A percentile compares a stretch with the other conserved stretches of the same genome.
phyloP scores from a whole-genome alignment of 1,284 basidiomycete genomes.

The Cystobasidium slooffiae region DNA sequence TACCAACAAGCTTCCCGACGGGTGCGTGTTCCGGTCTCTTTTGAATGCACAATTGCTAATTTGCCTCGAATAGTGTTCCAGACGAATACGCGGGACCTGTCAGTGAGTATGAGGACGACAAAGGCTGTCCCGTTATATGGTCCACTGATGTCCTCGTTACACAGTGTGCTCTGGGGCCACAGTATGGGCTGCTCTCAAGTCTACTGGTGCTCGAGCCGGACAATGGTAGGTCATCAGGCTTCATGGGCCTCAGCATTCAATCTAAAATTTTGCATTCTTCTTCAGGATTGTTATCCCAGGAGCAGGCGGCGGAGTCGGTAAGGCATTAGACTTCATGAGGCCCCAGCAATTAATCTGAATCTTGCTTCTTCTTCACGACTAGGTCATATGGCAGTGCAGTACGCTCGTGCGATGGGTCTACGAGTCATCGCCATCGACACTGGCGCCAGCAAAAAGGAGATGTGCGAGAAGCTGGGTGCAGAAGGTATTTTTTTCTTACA shows the following conservation, averaged over 20 bases:
- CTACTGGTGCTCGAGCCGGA: constrained; percentile 38
- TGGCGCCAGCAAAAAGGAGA: constrained; percentile 49
- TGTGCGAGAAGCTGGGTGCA: constrained; percentile 44
- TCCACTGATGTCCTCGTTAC: neutral
- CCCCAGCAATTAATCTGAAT: neutral
- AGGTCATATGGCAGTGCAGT: constrained; percentile 46
- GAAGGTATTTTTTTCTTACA: neutral
- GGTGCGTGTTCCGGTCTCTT: neutral
- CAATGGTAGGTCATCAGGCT: constrained; percentile 11
- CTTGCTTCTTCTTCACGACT: constrained; percentile 10
- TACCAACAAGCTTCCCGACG: constrained; percentile 17
- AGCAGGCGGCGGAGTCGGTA: constrained; percentile 45
- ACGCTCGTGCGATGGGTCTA: constrained; percentile 47
- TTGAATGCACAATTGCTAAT: neutral
- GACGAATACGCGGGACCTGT: constrained; percentile 26
- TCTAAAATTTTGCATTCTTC: neutral
- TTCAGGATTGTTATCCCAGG: constrained; percentile 46
- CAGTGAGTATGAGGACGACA: neutral
- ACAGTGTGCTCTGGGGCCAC: constrained; percentile 50
- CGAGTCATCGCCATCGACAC: constrained; percentile 51
- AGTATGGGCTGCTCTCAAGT: constrained; percentile 49
- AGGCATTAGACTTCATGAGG: neutral
- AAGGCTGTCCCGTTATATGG: neutral
- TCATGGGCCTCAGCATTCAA: neutral
- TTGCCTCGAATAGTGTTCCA: neutral